A percentile compares a stretch with the other conserved stretches of the same genome.
Evolutionary conservation across 768 basidiomycete species (phyloP).

Genomic region (Tricholoma furcatifolium): DNA sequence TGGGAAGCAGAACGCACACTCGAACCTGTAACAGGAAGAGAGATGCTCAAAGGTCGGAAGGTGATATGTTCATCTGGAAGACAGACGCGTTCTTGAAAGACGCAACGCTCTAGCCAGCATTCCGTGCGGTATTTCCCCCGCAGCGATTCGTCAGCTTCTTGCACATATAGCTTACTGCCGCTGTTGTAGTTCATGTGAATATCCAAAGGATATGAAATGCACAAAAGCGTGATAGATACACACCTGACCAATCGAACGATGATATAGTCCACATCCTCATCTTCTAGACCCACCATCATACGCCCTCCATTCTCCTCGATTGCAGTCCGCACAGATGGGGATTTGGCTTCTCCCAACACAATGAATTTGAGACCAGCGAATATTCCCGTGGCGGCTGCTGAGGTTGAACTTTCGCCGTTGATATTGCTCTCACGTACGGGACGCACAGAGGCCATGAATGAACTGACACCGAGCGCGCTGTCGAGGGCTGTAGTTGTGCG

Average conservation of each 20-base stretch:
- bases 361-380: slow-evolving; percentile 60
- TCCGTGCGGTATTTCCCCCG: slow-evolving; percentile 76
- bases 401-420: slow-evolving; percentile 22
- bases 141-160: slow-evolving; percentile 47
- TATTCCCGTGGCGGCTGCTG: slow-evolving; percentile 26
- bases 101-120: slow-evolving; percentile 90
- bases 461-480: background rate
- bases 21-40: slow-evolving; percentile 60
- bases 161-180: slow-evolving; percentile 65
- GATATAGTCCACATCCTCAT: slow-evolving; percentile 58
- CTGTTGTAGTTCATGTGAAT: slow-evolving; percentile 33
- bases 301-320: slow-evolving; percentile 60
- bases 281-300: slow-evolving; percentile 42
- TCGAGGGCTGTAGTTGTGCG: slow-evolving; percentile 26
- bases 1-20: background rate
- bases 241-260: slow-evolving; percentile 77
- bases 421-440: slow-evolving; percentile 8
- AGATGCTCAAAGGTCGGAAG: slow-evolving; percentile 62
- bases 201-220: slow-evolving; percentile 2
- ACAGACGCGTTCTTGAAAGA: slow-evolving; percentile 74
- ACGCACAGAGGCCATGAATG: slow-evolving; percentile 16
- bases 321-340: slow-evolving; percentile 52
- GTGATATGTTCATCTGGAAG: slow-evolving; percentile 64
- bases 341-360: slow-evolving; percentile 67
- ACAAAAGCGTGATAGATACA: slow-evolving; percentile 14